A percentile compares a stretch with the other conserved stretches of the same genome.
Conservation (phyloP, 2,329 filamentous ascomycete species). For the Paraphoma sp. region DNA sequence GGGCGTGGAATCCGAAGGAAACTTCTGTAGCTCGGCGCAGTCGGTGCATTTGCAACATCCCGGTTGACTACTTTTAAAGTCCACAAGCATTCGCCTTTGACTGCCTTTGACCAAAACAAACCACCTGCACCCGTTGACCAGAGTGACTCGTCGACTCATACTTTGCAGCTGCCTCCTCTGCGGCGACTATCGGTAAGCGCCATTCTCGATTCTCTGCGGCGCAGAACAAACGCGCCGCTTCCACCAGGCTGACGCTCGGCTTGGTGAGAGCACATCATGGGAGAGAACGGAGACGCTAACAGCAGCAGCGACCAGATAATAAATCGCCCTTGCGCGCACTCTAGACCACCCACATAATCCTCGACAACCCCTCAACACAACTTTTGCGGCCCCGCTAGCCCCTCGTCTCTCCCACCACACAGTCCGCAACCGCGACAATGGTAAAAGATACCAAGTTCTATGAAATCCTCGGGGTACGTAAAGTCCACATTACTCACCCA, state of each 20-base stretch:
- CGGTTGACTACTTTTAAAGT: constrained; percentile 42
- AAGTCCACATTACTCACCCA: constrained; percentile 33
- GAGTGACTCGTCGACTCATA: constrained; percentile 6
- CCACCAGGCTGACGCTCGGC: constrained; percentile 22
- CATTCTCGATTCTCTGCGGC: constrained; percentile 10
- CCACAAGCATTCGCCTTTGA: constrained; percentile 29
- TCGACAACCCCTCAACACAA: constrained; percentile 17
- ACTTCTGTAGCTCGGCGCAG: constrained; percentile 45
- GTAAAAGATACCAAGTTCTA: constrained; percentile 82
- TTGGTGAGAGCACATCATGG: constrained; percentile 19
- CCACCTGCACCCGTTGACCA: constrained; percentile 15
- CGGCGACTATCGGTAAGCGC: constrained; percentile 27
- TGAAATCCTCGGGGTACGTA: constrained; percentile 74
- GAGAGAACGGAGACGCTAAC: constrained; percentile 24
- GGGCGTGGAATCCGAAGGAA: constrained; percentile 43
- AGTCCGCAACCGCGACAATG: constrained; percentile 60
- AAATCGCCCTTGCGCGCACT: constrained; percentile 8
- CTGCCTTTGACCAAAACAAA: constrained; percentile 18
- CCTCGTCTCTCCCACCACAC: constrained; percentile 19
- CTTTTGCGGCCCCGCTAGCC: constrained; percentile 35
- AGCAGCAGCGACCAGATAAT: constrained; percentile 7
- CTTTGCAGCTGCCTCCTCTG: background rate
- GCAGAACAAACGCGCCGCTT: constrained; percentile 11
- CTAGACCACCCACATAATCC: constrained; percentile 4
- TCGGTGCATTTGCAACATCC: constrained; percentile 38